Evolutionary conservation across 331 rosid species (phyloP), one percentile per base, ranked within the genome.

Genomic region (Acacia pycnantha): DNA sequence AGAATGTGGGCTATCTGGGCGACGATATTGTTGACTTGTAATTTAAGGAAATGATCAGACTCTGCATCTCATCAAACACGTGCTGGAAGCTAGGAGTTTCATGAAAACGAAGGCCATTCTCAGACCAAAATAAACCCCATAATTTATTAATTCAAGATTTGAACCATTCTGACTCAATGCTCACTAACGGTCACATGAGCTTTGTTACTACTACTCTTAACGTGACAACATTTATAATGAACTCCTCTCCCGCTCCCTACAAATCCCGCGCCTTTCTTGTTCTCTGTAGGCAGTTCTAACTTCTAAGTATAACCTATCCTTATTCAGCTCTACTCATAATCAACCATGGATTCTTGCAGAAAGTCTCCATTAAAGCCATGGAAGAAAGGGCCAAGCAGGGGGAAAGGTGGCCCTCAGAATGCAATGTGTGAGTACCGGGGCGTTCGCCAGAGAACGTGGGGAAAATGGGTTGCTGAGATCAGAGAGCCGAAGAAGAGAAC

Each of bases 311-410:
- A 72, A 6, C 84, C 59, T 76, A 73, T 69, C 54, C 85, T 59
- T 51, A 51, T 62, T 35, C 37, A 40, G 16, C 69, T 74, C 73
- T 72, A 70, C 43, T 24, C 71, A 79, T 22, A 73, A 33, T 33
- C 67, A 22, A 3, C 71, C 58, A 91, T 91, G 93, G 96, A 91
- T 15, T 85, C 79, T 85, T 48, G 79, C 90, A 81, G 81, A 65
- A 88, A 81, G 79, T 89, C 87, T 29, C 88, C 90, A 1, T 31
- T 84, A 62, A 91, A 89, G 86, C 93, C 92, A 6, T 91, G 96
- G 96, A 89, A 88, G 87, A 91, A 91, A 81, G 93, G 96, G 0
- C 93, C 93, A 21, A 86, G 93, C 6, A 78, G 95, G 73, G 95
- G 95, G 73, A 91, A 91, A 84, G 95, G 95, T 1, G 95, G 95